Base-by-base conservation (phyloP, 2,329 filamentous ascomycete species). In the Endothia cerciana region DNA sequence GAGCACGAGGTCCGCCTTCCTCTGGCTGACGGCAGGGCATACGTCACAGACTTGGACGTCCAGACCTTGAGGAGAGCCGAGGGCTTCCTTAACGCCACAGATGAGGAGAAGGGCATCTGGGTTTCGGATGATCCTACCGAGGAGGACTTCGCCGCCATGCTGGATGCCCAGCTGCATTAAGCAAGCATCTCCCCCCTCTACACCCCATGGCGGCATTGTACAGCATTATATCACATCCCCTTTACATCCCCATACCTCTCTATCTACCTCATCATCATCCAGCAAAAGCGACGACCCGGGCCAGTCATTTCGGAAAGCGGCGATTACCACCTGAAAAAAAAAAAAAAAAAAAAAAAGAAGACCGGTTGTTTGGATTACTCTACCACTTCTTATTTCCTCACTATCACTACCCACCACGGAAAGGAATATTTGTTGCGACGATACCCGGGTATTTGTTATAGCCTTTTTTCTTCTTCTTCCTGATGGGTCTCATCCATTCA, bases 1-100 rank as follows among this genome's bases (percentile, higher is more conserved):
- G 93, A 97, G 72, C 94, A 95, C 74, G 95, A 99, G 79, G 93
- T 98, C 45, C 92, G 94, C 74, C 84, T 97, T 77, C 89, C 89
- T 77, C 84, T 97, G 22, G 86, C 86, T 30, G 90, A 92, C 74
- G 87, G 87, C 74, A 88, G 91, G 73, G 85, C 87, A 1, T 98
- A 97, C 75, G 89, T 97, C 47, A 98, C 94, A 7, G 95, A 98
- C 74, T 84, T 99, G 55, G 95, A 98, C 74, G 87, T 97, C 60
- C 90, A 95, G 81, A 97, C 94, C 1, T 78, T 98, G 75, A 90
- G 91, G 77, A 87, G 94, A 40, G 93, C 94, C n/a, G 88, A 96
- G 71, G 94, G 91, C 36, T 89, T 98, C 74, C 89, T 89, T 71
- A 84, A 84, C 68, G 90, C 93, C 5, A 94, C 91, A 0, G 88